Evolutionary conservation across 805 yeast genomes (phyloP).

Genomic region (Alloascoidea hylecoeti): DNA sequence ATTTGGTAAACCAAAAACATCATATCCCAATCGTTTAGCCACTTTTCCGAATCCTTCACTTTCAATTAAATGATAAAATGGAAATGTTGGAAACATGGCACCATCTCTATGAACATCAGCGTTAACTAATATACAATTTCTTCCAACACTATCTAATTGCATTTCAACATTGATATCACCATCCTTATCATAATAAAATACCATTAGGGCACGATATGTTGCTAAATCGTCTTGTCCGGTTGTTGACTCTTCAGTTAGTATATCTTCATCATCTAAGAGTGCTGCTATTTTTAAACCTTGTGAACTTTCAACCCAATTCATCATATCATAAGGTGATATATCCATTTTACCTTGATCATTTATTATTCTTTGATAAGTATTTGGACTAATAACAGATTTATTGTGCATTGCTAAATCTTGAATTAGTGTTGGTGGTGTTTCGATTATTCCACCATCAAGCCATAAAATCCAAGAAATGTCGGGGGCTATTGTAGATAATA

Average conservation of each 20-base stretch:
- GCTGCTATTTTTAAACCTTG: constrained; percentile 38
- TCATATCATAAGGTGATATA: constrained; percentile 86
- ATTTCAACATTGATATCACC: constrained; percentile 51
- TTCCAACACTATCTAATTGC: constrained; percentile 95
- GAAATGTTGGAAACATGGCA: constrained; percentile 98
- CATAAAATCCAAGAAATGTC: constrained; percentile 91
- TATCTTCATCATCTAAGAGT: constrained; percentile 71
- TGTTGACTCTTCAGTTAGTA: constrained; percentile 86
- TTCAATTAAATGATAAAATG: constrained; percentile 92
- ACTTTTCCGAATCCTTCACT: constrained; percentile 95
- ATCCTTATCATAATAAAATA: constrained; percentile 56
- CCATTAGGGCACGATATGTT: constrained; percentile 92
- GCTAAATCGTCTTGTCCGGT: constrained; percentile 91
- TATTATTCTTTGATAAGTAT: constrained; percentile 75
- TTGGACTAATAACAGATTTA: constrained; percentile 82
- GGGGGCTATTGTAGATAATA: constrained; percentile 81
- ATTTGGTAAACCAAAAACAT: constrained; percentile 86
- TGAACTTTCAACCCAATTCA: constrained; percentile 78
- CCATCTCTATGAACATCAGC: constrained; percentile 99
- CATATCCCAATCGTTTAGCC: constrained; percentile 91
- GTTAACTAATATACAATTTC: constrained; percentile 89
- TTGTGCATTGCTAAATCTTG: constrained; percentile 82
- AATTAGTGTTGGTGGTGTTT: constrained; percentile 68
- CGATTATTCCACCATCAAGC: constrained; percentile 92
- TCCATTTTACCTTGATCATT: constrained; percentile 40